A percentile compares a stretch with the other conserved stretches of the same genome.
Conservation (phyloP, 2,329 filamentous ascomycete species). For the Botrytis pseudocinerea region DNA sequence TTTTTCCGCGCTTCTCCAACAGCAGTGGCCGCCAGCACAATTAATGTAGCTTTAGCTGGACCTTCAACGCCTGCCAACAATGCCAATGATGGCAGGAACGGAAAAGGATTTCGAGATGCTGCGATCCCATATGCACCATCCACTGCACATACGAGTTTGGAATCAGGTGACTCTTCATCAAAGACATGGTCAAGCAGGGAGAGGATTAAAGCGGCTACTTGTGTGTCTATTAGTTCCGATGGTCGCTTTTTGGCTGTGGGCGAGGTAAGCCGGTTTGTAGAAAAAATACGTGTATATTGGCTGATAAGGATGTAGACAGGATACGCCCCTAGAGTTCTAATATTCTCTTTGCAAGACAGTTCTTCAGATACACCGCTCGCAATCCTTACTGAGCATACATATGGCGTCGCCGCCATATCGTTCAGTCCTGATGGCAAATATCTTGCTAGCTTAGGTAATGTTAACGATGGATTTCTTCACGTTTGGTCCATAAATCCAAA, state of each 20-base stretch:
- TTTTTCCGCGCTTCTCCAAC: conserved; percentile 88
- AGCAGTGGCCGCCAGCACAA: conserved; percentile 62
- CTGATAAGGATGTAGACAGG: conserved; percentile 62
- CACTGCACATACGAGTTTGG: conserved; percentile 43
- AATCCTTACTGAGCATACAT: conserved; percentile 84
- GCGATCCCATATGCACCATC: conserved; percentile 42
- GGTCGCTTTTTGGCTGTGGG: conserved; percentile 87
- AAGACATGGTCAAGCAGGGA: conserved; percentile 88
- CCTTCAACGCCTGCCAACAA: conserved; percentile 56
- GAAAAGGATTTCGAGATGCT: conserved; percentile 52
- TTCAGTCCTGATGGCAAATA: conserved; percentile 87
- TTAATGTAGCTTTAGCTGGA: conserved; percentile 53
- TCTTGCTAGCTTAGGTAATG: conserved; percentile 81
- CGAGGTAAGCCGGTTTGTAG: conserved; percentile 57
- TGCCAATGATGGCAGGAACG: conserved; percentile 63
- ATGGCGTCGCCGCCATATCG: conserved; percentile 82
- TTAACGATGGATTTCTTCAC: conserved; percentile 92
- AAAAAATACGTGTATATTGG: conserved; percentile 16
- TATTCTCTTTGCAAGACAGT: conserved; percentile 81
- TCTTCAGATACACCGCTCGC: conserved; percentile 81
- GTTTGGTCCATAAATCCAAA: conserved; percentile 85
- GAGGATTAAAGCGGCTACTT: conserved; percentile 91
- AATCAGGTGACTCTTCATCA: conserved; percentile 65
- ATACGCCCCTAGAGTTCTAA: conserved; percentile 85
- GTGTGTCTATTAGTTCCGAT: conserved; percentile 83